Evolutionary conservation across 129 eudicot species (phyloP).

Genomic region (Logfia minima): DNA sequence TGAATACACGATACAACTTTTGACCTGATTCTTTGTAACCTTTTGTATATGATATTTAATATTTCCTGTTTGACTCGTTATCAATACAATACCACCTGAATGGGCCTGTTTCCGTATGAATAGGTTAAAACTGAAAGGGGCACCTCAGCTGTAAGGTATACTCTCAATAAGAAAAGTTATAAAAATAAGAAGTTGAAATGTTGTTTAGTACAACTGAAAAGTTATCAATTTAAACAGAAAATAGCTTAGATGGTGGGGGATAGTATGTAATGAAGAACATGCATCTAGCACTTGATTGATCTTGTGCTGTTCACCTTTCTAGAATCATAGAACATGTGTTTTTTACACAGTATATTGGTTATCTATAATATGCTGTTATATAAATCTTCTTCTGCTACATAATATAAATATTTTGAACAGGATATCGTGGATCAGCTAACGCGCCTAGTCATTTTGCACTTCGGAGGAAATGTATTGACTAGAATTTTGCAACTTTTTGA

Average conservation of each 20-base stretch:
- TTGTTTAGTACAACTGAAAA: not conserved
- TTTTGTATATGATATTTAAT: not conserved
- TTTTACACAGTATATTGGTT: not conserved
- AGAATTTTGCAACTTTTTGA: conserved; percentile 78
- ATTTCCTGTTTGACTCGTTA: not conserved
- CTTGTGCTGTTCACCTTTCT: not conserved
- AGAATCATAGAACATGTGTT: not conserved
- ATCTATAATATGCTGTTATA: conserved; percentile 9
- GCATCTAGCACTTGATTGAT: not conserved
- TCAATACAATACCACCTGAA: not conserved
- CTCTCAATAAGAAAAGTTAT: not conserved
- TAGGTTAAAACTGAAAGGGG: not conserved
- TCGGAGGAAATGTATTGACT: conserved; percentile 75
- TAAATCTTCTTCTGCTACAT: not conserved
- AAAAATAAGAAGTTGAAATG: not conserved
- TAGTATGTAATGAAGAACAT: not conserved
- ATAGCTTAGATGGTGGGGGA: not conserved
- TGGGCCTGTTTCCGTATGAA: not conserved
- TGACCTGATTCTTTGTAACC: not conserved
- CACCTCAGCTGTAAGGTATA: not conserved
- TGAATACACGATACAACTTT: not conserved
- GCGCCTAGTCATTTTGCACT: conserved; percentile 72
- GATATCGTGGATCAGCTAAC: conserved; percentile 85
- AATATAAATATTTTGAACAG: conserved; percentile 35
- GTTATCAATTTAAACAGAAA: not conserved